phyloP scores from a whole-genome alignment of 73 alveolate species.

The Tetrahymena elliotti region DNA sequence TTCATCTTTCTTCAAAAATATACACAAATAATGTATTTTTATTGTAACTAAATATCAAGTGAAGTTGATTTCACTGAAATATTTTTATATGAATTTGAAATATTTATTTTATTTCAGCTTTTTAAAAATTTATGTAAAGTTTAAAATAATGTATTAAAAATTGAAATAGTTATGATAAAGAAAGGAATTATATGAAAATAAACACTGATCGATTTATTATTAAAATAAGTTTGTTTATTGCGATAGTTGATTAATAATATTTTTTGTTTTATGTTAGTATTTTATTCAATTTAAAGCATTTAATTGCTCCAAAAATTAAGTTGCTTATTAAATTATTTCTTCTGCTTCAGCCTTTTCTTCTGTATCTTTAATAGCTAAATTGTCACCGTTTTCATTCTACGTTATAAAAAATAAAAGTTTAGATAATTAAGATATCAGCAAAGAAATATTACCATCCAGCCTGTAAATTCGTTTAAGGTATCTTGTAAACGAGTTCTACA shows the following conservation, averaged over 20 bases:
- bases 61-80: not conserved
- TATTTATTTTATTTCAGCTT: too few species aligned
- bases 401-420: not conserved
- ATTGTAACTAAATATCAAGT: not conserved
- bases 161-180: too few species aligned
- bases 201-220: too few species aligned
- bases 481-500: not conserved
- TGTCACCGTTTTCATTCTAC: not conserved
- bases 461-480: not conserved
- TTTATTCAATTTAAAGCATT: not conserved
- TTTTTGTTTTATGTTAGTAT: too few species aligned
- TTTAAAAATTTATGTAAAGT: too few species aligned
- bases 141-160: too few species aligned
- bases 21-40: too few species aligned
- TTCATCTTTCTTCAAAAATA: too few species aligned
- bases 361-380: not conserved
- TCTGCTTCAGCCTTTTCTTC: not conserved
- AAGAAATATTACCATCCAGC: not conserved
- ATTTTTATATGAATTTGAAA: too few species aligned
- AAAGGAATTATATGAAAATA: too few species aligned
- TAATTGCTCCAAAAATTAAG: not conserved
- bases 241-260: not conserved
- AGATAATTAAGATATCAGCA: not conserved
- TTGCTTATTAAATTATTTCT: not conserved
- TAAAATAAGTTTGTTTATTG: not conserved